These are phyloP conservation scores for Haplosporangium sp. DNA, from an alignment of 371 early-diverging fungal genomes.

Conservation along the genomic window DNA sequence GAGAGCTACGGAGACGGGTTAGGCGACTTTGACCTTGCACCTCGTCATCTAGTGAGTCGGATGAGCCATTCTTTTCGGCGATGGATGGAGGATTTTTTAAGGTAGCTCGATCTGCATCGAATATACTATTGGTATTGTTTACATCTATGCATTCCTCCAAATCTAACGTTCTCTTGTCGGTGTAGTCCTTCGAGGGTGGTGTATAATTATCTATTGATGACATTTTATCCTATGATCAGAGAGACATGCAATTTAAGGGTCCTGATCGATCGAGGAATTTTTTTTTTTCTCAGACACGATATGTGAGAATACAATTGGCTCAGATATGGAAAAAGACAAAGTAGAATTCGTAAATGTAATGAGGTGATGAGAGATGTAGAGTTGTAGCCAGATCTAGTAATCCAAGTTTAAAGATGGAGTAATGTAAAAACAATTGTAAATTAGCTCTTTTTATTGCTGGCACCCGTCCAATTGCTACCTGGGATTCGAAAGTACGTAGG, in stretches of 20 bases:
- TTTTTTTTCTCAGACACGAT: background rate
- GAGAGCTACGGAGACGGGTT: slow-evolving; percentile 22
- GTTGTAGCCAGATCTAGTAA: background rate
- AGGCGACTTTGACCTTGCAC: background rate
- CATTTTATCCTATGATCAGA: background rate
- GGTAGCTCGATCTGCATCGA: background rate
- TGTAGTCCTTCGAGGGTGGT: no score
- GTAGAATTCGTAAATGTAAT: background rate
- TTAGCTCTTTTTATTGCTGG: background rate
- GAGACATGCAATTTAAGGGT: background rate
- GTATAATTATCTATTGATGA: background rate
- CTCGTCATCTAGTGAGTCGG: background rate
- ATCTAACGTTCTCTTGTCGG: background rate
- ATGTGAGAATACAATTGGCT: no score
- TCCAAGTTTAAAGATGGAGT: background rate
- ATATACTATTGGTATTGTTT: background rate
- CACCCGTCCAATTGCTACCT: no score
- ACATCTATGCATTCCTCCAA: background rate
- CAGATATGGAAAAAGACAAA: no score
- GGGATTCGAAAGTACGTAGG: no score
- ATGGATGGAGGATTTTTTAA: background rate
- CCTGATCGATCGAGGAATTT: background rate
- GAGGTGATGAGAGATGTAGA: background rate
- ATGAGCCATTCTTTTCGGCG: background rate
- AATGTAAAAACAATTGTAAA: background rate